Percentiles rank a stretch among this genome's conserved stretches.
phyloP scores from a whole-genome alignment of 441 rosid genomes.

The Breynia disticha region DNA sequence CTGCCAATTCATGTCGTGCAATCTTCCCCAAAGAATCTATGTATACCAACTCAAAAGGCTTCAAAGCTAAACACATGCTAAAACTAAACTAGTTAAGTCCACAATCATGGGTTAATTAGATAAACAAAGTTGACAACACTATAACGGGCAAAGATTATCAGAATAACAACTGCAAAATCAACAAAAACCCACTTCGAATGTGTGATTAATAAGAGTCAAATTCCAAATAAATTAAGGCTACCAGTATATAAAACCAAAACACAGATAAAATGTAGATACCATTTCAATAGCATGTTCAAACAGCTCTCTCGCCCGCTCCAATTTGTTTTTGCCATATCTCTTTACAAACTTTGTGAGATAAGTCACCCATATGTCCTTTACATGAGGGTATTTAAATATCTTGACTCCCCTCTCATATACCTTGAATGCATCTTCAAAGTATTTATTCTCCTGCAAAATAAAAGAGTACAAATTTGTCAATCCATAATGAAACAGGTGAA shows the following conservation, averaged over 20 bases:
- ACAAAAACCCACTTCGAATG: too few species aligned
- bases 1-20: too few species aligned
- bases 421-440: constrained; percentile 96
- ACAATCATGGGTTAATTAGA: too few species aligned
- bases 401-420: constrained; percentile 94
- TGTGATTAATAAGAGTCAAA: constrained; percentile 1
- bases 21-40: too few species aligned
- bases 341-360: constrained; percentile 81
- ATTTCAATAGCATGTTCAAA: constrained; percentile 83
- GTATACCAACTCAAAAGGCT: too few species aligned
- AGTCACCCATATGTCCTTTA: constrained; percentile 86
- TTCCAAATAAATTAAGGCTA: background rate
- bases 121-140: too few species aligned
- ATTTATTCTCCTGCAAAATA: constrained; percentile 57
- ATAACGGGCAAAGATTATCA: too few species aligned
- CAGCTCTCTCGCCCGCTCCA: constrained; percentile 88
- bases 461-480: constrained; percentile 6
- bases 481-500: background rate
- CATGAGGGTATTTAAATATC: constrained; percentile 92
- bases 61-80: too few species aligned
- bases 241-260: constrained; percentile 1
- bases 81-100: too few species aligned
- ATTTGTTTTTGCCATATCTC: constrained; percentile 76
- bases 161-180: too few species aligned
- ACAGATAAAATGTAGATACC: constrained; percentile 17